phyloP scores from a whole-genome alignment of 805 yeast species.

The Candida hispaniensis region DNA sequence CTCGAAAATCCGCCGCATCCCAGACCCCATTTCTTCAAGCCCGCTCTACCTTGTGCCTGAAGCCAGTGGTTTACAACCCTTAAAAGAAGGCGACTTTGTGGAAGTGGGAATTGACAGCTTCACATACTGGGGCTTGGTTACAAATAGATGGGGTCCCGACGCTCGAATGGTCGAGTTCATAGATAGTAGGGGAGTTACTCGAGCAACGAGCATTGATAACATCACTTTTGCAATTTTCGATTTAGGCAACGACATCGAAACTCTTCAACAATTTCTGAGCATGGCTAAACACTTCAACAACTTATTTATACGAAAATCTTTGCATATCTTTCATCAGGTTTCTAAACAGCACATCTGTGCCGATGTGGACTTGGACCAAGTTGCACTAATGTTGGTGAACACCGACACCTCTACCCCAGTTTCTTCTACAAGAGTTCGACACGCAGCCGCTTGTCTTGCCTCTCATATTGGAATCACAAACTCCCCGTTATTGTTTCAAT shows the following conservation, averaged over 20 bases:
- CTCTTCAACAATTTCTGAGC: not conserved
- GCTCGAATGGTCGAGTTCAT: constrained; percentile 5
- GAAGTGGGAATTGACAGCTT: constrained; percentile 5
- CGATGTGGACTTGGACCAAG: not conserved
- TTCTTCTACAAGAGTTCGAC: too few relatives aligned
- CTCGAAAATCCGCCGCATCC: too few relatives aligned
- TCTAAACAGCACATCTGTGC: constrained; percentile 5
- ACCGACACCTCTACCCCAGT: too few relatives aligned
- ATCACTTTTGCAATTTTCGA: constrained; percentile 9
- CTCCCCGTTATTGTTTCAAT: constrained; percentile 2
- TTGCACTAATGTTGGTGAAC: constrained; percentile 1
- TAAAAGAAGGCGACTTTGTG: constrained; percentile 7
- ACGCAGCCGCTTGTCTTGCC: constrained; percentile 11
- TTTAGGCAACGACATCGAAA: not conserved
- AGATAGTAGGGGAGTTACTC: constrained; percentile 6
- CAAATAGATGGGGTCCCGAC: constrained; percentile 4
- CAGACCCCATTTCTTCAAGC: too few relatives aligned
- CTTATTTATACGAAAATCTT: not conserved
- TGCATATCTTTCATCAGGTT: not conserved
- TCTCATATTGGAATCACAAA: constrained; percentile 1
- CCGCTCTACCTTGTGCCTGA: constrained; percentile 12
- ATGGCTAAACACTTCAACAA: not conserved
- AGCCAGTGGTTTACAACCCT: constrained; percentile 9
- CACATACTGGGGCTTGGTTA: constrained; percentile 12
- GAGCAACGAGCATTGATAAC: constrained; percentile 10